Evolutionary conservation across 1,139 yeast species (phyloP), one percentile per base, ranked within the genome.

Genomic region (Candida neerlandica): DNA sequence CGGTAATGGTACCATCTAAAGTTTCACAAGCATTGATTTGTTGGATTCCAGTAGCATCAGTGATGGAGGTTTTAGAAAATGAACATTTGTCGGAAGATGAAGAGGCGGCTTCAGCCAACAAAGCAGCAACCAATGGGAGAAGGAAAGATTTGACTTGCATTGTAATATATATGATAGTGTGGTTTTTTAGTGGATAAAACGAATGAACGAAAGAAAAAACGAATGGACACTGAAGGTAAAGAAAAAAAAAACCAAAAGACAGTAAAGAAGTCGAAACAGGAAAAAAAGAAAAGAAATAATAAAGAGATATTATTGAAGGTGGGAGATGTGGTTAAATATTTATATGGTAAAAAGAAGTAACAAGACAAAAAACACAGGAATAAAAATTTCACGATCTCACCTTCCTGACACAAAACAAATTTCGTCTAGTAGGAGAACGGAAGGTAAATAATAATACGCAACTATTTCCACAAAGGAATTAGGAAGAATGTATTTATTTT

Each of bases 1-100:
- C 64, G 52, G 71, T 66, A 51, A 76, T 70, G 42, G 64, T 59
- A 47, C 80, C 81, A 40, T 66, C 72, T 51, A 76, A 64, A 27
- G 78, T 75, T 26, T 72, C 68, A 61, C 81, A 76, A 3, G 77
- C 58, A 53, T 65, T 69, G 52, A 76, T 63, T 50, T 60, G 62
- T 43, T 66, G 55, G 34, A 73, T 59, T 18, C 68, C 77, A 39
- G 76, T 64, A 35, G 77, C 66, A 15, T 69, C 77, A 27, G 74
- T 65, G 53, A 75, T 66, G 52, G 77, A 73, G 47, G 73, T 67
- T 44, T 55, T 62, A 48, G 73, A 69, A 53, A 71, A 71, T 18
- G 78, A 73, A 60, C 80, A 76, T 35, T 62, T 53, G 49, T 55
- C 32, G 18, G 47, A 19, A 41, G 53, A 30, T 23, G 48, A 26